Base-by-base conservation (phyloP, 192 early-diverging fungal genomes). In the Linnemannia zychae region DNA sequence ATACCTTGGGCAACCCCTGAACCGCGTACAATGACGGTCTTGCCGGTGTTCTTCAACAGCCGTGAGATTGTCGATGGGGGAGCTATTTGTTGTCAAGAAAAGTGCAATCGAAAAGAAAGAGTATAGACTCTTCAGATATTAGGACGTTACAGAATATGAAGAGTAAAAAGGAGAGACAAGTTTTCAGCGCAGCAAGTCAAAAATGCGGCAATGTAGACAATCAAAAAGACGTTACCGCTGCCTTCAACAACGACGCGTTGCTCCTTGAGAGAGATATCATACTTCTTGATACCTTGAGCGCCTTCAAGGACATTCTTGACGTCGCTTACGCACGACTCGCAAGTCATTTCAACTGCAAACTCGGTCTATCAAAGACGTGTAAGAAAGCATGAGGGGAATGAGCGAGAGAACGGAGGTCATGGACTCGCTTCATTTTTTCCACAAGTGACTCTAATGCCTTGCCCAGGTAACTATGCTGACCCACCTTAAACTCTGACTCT, bases 291-390 rank as follows among this genome's bases (percentile, higher is more conserved):
- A 71, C 91, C 94, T 74, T 76, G 47, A 38, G 76, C 73, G 24
- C 82, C 81, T 17, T 74, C 71, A 4, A 96, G 91, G 15, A 93
- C 93, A 22, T 90, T 87, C 16, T 83, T 86, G 70, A 97, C 91
- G 71, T 93, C 91, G 38, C 93, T 79, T 0, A 94, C 95, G 76
- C 97, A 98, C 36, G 90, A 91, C 84, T 94, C 89, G 82, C 97
- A 98, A 22, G 94, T 93, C 94, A 98, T 93, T 86, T 96, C 92
- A 33, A 98, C 95, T 7, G 96, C 96, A 53, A 96, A 95, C 80
- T 98, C 95, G 3, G 94, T 92, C 90, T 94, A 78, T 40, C 38
- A 50, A 38, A 66, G 52, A 4, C n/a, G 60, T 75, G 53, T 65
- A 7, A 4, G 36, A 36, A 20, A 12, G 40, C 46, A 7, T 7